Conservation (phyloP, 805 yeast species). For the Spathaspora boniae region DNA sequence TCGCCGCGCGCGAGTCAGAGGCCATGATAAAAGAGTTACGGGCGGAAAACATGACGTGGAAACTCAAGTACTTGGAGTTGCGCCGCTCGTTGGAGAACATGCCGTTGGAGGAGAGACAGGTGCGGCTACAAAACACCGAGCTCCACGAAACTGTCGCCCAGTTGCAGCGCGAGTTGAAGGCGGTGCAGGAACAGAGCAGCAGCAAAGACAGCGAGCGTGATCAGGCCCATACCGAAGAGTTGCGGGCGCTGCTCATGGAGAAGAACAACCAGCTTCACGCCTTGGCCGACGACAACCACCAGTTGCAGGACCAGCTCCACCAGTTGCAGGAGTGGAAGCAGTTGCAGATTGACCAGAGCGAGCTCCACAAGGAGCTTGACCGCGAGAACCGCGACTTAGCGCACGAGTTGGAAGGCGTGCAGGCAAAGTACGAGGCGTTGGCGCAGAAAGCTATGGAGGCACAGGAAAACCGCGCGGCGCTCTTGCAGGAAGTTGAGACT, state of each 20-base stretch:
- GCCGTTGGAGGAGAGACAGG: slow-evolving; percentile 8
- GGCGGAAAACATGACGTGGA: slow-evolving; percentile 11
- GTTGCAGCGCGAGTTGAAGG: neutral
- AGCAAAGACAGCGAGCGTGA: neutral
- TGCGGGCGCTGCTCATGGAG: neutral
- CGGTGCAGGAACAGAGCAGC: neutral
- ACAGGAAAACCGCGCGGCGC: too few relatives aligned
- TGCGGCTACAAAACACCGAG: slow-evolving; percentile 8
- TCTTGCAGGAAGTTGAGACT: too few relatives aligned
- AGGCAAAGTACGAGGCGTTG: too few relatives aligned
- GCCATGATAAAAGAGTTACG: slow-evolving; percentile 10
- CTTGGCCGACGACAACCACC: neutral
- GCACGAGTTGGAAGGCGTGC: too few relatives aligned
- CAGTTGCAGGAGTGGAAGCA: too few relatives aligned
- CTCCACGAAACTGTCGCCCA: slow-evolving; percentile 6
- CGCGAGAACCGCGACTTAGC: too few relatives aligned
- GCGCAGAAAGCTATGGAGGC: too few relatives aligned
- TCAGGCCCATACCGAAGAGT: too few relatives aligned
- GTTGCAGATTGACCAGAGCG: too few relatives aligned
- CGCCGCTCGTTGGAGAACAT: slow-evolving; percentile 8
- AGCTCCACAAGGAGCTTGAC: too few relatives aligned
- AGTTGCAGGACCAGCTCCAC: neutral
- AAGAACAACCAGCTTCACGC: neutral
- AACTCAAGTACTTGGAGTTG: slow-evolving; percentile 9
- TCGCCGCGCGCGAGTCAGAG: slow-evolving; percentile 10